These are phyloP conservation scores for Xanthoparmelia taractica DNA, from an alignment of 495 filamentous ascomycete species.

Conservation along the genomic window DNA sequence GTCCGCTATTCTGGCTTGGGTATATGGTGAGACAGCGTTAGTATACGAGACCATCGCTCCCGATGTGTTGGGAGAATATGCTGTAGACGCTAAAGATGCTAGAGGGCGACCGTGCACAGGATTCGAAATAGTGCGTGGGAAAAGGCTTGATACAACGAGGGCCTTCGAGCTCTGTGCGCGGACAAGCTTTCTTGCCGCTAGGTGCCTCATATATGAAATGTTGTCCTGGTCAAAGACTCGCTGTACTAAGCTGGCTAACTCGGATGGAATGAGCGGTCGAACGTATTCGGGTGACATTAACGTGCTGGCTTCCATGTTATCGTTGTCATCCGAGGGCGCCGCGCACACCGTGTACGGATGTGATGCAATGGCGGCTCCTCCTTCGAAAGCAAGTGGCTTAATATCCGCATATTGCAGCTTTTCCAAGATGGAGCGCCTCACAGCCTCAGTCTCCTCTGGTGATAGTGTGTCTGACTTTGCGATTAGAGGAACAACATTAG, in stretches of 20 bases:
- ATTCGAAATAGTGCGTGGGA: constrained; percentile 19
- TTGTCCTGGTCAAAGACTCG: constrained; percentile 73
- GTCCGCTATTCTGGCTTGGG: constrained; percentile 63
- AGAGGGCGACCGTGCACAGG: constrained; percentile 4
- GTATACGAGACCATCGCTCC: constrained; percentile 27
- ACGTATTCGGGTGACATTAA: constrained; percentile 94
- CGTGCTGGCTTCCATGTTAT: constrained; percentile 90
- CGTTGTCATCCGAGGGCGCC: constrained; percentile 62
- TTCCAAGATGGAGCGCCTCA: constrained; percentile 54
- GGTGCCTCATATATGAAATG: constrained; percentile 77
- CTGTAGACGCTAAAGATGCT: constrained; percentile 15
- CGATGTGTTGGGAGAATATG: constrained; percentile 23
- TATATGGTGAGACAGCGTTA: constrained; percentile 47
- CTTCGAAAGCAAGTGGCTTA: constrained; percentile 60
- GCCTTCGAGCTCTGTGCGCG: constrained; percentile 44
- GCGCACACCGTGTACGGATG: constrained; percentile 77
- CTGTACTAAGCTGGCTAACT: constrained; percentile 61
- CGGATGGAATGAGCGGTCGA: constrained; percentile 71
- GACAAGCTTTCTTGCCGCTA: constrained; percentile 80
- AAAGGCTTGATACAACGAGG: constrained; percentile 23
- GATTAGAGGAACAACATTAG: constrained; percentile 81
- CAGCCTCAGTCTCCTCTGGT: constrained; percentile 45
- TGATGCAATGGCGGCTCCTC: constrained; percentile 25
- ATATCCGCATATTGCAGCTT: constrained; percentile 56
- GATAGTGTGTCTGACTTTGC: constrained; percentile 67